Evolutionary conservation across 23 red algal genomes (phyloP).

Genomic region (Gracilaria domingensis): DNA sequence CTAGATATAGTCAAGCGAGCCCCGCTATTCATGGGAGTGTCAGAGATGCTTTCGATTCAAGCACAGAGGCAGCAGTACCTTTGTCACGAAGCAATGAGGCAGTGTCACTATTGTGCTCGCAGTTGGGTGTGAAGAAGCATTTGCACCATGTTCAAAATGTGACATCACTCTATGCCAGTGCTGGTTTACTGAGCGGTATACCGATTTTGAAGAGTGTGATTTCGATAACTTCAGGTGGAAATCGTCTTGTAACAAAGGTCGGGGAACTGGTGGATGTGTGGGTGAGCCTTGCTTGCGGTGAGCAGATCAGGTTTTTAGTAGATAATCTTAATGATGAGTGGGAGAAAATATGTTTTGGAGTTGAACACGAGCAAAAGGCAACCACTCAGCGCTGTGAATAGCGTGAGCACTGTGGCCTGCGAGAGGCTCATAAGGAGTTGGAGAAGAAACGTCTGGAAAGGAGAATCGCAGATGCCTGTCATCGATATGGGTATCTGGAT

Average conservation of each 20-base stretch:
- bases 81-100: too few species aligned
- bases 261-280: constrained; percentile 19
- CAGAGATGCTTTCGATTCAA: too few species aligned
- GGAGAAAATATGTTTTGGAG: not conserved
- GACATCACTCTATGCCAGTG: too few species aligned
- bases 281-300: not conserved
- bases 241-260: not conserved
- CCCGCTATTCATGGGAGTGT: too few species aligned
- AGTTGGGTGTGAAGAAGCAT: too few species aligned
- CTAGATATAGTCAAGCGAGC: not conserved
- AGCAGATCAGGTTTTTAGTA: not conserved
- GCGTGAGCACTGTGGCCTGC: not conserved
- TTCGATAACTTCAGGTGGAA: not conserved
- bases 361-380: not conserved
- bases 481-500: not conserved
- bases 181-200: not conserved
- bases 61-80: too few species aligned
- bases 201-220: not conserved
- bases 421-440: not conserved
- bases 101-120: too few species aligned
- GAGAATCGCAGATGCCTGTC: not conserved
- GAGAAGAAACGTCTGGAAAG: not conserved
- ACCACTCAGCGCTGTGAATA: too few species aligned
- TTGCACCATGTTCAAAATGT: too few species aligned
- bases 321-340: not conserved